Evolutionary conservation across 2,329 filamentous ascomycete species (phyloP).

Genomic region (Nemania sp.): DNA sequence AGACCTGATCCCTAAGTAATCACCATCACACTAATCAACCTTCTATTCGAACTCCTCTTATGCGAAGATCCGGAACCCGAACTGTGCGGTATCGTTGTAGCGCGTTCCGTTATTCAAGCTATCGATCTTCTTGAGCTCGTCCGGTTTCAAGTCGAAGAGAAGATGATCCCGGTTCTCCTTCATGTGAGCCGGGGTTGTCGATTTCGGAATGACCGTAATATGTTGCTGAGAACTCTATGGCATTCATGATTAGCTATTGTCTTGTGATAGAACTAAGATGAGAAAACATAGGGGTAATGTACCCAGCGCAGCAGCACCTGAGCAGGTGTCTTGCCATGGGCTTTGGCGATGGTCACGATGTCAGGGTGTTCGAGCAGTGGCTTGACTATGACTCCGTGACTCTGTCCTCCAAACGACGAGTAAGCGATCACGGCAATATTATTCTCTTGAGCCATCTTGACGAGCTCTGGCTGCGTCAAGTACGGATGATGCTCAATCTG

Average conservation of each 20-base stretch:
- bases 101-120: constrained; percentile 53
- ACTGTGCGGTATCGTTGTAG: constrained; percentile 57
- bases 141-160: constrained; percentile 54
- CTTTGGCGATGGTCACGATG: constrained; percentile 57
- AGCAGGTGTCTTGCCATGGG: constrained; percentile 61
- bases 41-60: too few species aligned
- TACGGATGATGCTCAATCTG: constrained; percentile 92
- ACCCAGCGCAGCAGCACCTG: constrained; percentile 68
- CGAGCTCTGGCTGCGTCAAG: constrained; percentile 58
- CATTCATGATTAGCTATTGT: neutral
- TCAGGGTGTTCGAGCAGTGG: constrained; percentile 41
- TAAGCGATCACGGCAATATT: constrained; percentile 64
- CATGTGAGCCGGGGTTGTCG: constrained; percentile 55
- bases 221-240: constrained; percentile 56
- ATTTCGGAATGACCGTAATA: constrained; percentile 66
- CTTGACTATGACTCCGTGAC: constrained; percentile 35
- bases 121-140: constrained; percentile 59
- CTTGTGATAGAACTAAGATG: too few species aligned
- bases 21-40: too few species aligned
- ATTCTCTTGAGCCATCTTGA: constrained; percentile 59
- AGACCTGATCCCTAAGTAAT: too few species aligned
- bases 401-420: constrained; percentile 64
- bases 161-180: constrained; percentile 58
- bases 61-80: constrained; percentile 38
- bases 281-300: neutral